Percentiles rank a stretch among this genome's conserved stretches.
Conservation (phyloP, 371 early-diverging fungal species). For the Mortierella sp. region DNA sequence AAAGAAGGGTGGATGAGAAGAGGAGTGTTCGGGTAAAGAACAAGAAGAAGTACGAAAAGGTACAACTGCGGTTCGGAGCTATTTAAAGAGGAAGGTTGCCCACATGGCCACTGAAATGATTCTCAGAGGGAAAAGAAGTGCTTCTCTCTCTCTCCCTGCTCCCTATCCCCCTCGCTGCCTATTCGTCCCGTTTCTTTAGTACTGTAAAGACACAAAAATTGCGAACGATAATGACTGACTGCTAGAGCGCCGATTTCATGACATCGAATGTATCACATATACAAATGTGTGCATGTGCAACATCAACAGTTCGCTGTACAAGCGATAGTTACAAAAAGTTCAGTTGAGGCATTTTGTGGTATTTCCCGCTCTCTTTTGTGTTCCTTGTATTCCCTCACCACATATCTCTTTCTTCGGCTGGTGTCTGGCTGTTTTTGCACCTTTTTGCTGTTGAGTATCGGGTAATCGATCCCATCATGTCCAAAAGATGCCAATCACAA, state of each 20-base stretch:
- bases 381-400: background rate
- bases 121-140: background rate
- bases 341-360: background rate
- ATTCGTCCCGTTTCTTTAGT: background rate
- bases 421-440: background rate
- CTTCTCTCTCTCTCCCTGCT: background rate
- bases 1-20: background rate
- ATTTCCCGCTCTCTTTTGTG: background rate
- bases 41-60: background rate
- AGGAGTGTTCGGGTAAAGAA: background rate
- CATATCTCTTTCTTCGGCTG: background rate
- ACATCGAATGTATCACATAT: background rate
- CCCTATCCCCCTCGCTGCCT: background rate
- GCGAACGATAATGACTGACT: background rate
- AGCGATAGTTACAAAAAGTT: background rate
- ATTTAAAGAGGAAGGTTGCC: background rate
- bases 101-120: background rate
- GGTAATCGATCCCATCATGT: background rate
- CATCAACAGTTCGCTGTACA: too few species aligned
- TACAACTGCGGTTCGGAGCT: constrained; percentile 1
- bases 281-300: background rate
- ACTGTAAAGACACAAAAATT: background rate
- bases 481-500: background rate
- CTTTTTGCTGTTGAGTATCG: background rate
- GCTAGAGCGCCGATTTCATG: constrained; percentile 6